phyloP scores from a whole-genome alignment of 805 yeast genomes.

The Isabelozyma gotoi region DNA sequence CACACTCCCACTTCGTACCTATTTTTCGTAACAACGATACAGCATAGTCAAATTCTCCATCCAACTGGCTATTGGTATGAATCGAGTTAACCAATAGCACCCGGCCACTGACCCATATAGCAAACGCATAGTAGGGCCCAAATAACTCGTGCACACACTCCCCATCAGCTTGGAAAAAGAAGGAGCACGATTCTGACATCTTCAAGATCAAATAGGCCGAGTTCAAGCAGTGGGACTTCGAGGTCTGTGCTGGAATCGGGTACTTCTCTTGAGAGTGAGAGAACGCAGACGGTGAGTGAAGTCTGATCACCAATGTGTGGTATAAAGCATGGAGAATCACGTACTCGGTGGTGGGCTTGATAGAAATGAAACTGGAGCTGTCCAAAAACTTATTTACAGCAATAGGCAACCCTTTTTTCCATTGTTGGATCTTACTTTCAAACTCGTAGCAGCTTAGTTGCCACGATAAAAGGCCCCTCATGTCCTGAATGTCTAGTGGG shows the following conservation, averaged over 20 bases:
- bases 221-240: constrained; percentile 10
- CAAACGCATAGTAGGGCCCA: constrained; percentile 17
- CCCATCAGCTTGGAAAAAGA: constrained; percentile 4
- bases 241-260: constrained; percentile 11
- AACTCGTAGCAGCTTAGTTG: constrained; percentile 14
- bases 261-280: constrained; percentile 11
- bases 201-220: constrained; percentile 9
- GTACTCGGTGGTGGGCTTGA: constrained; percentile 4
- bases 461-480: constrained; percentile 14
- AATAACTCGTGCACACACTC: constrained; percentile 9
- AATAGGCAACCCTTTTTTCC: constrained; percentile 11
- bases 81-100: constrained; percentile 12
- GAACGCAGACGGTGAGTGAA: constrained; percentile 14
- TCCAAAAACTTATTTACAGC: constrained; percentile 7
- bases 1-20: constrained; percentile 14
- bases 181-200: constrained; percentile 6
- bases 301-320: constrained; percentile 12
- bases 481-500: constrained; percentile 13
- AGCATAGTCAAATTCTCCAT: constrained; percentile 9
- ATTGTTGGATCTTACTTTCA: constrained; percentile 11
- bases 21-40: constrained; percentile 8
- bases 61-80: constrained; percentile 4
- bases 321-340: constrained; percentile 13
- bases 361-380: constrained; percentile 1
- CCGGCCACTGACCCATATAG: constrained; percentile 16